Base-by-base conservation (phyloP, 1,139 yeast species). In the Pichia sp. region DNA sequence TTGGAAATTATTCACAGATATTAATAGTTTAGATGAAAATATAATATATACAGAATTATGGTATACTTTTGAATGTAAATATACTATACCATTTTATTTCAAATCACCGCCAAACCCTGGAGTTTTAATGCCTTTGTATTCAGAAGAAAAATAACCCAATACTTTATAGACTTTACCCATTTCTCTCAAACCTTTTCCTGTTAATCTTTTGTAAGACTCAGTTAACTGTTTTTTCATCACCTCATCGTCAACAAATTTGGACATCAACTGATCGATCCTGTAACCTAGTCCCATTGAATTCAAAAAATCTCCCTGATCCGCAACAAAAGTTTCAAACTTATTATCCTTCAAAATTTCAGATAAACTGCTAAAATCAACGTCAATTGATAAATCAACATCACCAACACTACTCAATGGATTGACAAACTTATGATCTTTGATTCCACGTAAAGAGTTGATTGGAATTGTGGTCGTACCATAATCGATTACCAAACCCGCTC, bases 131-230 rank as follows among this genome's bases (percentile, higher is more conserved):
- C 62, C 55, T 2, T 69, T 59, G 4, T 68, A 70, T 35, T 64
- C 57, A 1, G 46, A 38, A 35, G 3, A 86, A 85, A 42, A 79
- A 59, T 44, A 85, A 57, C 83, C 82, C 67, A 85, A 62, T 42
- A 85, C 82, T 59, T 86, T 86, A 62, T 85, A 86, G 6, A 80
- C 67, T 54, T 74, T 76, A 3, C 95, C 95, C 95, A 86, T 86
- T 4, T 77, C 73, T 33, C 74, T 72, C 1, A 73, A 75, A 37
- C 76, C 76, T 44, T 76, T 74, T 42, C 77, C 82, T 1, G 84
- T 81, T 39, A 86, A 66, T 51, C 95, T 70, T 38, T 69, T 63
- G 58, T 84, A 85, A 1, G 86, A 75, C 26, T 71, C 65, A 44
- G 73, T 73, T 10, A 86, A 70, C 46, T 66, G 66, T 37, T 74